These are phyloP conservation scores for Lichtheimia corymbifera DNA, from an alignment of 371 early-diverging fungal genomes.

Conservation along the genomic window DNA sequence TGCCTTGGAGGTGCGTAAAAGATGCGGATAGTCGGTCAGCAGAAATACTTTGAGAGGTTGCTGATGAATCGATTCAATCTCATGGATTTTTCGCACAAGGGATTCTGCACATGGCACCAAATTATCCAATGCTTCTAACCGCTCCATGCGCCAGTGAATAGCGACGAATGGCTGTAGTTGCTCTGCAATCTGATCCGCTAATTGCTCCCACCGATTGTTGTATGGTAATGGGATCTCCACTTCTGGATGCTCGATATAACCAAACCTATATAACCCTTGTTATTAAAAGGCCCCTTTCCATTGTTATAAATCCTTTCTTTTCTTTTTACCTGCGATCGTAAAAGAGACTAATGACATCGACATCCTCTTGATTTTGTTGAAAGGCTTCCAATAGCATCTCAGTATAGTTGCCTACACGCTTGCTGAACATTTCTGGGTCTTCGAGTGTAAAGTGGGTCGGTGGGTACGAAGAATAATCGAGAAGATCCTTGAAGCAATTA, in stretches of 20 bases:
- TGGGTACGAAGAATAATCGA: constrained; percentile 18
- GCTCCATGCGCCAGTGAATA: constrained; percentile 58
- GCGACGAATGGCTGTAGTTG: constrained; percentile 46
- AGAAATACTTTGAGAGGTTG: constrained; percentile 29
- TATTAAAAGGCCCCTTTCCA: too few species aligned
- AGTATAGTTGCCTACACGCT: constrained; percentile 30
- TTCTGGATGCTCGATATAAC: constrained; percentile 30
- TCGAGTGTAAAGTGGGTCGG: constrained; percentile 14
- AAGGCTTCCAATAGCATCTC: constrained; percentile 19
- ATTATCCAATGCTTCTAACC: constrained; percentile 40
- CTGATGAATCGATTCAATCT: constrained; percentile 6
- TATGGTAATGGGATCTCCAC: constrained; percentile 34
- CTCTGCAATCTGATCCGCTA: constrained; percentile 37
- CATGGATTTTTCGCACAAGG: constrained; percentile 27
- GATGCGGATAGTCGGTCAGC: constrained; percentile 51
- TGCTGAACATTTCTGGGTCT: constrained; percentile 21
- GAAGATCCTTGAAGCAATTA: constrained; percentile 24
- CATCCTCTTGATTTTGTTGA: constrained; percentile 2
- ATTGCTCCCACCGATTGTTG: constrained; percentile 24
- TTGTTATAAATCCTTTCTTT: too few species aligned
- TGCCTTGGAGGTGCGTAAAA: constrained; percentile 32
- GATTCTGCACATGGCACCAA: constrained; percentile 40
- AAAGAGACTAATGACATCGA: constrained; percentile 43
- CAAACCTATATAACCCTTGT: constrained; percentile 24
- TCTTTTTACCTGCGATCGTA: constrained; percentile 35